Conservation (phyloP, 352 stramenopile genomes). For the Phytophthora cryptogea region DNA sequence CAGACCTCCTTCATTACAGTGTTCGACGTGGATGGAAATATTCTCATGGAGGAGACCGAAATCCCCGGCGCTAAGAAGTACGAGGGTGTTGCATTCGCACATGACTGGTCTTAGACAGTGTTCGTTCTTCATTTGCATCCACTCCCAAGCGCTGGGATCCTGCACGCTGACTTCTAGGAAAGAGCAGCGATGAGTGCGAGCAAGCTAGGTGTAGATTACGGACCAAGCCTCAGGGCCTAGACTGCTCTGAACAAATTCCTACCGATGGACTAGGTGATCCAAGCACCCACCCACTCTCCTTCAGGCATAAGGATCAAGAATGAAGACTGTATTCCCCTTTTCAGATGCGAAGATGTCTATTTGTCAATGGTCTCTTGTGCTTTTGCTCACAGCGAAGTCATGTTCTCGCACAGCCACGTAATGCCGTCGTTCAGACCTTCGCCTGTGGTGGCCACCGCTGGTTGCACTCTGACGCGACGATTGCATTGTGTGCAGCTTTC, state of each 20-base stretch:
- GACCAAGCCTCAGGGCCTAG: slow-evolving; percentile 4
- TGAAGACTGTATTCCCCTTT: slow-evolving; percentile 35
- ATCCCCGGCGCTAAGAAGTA: slow-evolving; percentile 93
- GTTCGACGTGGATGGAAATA: slow-evolving; percentile 91
- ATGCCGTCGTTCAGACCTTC: slow-evolving; percentile 77
- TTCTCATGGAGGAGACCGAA: slow-evolving; percentile 91
- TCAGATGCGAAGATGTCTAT: slow-evolving; percentile 23
- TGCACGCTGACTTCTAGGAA: slow-evolving; percentile 19
- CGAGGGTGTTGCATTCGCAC: slow-evolving; percentile 92
- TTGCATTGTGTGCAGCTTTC: slow-evolving; percentile 49
- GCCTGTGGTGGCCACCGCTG: slow-evolving; percentile 76
- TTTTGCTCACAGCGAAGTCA: slow-evolving; percentile 57
- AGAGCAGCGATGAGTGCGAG: slow-evolving; percentile 28
- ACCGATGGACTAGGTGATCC: slow-evolving; percentile 7
- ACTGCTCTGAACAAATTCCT: slow-evolving; percentile 13
- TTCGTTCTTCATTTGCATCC: slow-evolving; percentile 14
- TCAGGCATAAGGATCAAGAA: slow-evolving; percentile 31
- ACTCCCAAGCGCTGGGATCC: slow-evolving; percentile 13
- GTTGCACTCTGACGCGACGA: slow-evolving; percentile 64
- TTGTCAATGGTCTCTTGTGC: slow-evolving; percentile 7
- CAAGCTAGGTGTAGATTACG: slow-evolving; percentile 31
- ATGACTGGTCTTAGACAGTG: slow-evolving; percentile 66
- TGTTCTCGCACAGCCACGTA: slow-evolving; percentile 80
- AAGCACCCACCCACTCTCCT: slow-evolving; percentile 1
- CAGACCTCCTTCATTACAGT: slow-evolving; percentile 94